phyloP scores from a whole-genome alignment of 2,329 filamentous ascomycete genomes.

The Fusarium tricinctum region DNA sequence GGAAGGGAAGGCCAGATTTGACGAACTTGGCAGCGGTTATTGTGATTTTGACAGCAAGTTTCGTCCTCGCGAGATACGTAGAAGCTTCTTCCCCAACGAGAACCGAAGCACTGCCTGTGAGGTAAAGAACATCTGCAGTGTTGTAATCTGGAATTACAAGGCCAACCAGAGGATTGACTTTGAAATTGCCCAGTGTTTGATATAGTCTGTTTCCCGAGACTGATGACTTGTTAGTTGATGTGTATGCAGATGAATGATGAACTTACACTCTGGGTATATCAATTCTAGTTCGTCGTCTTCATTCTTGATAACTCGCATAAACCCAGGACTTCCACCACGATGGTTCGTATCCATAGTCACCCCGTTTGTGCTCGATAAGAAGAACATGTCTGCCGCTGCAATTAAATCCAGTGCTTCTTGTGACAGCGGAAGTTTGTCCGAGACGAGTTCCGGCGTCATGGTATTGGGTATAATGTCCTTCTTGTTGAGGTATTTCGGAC shows the following conservation, averaged over 20 bases:
- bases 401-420: slow-evolving; percentile 71
- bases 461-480: slow-evolving; percentile 69
- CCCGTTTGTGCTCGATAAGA: slow-evolving; percentile 77
- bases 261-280: slow-evolving; percentile 80
- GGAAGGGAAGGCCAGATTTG: slow-evolving; percentile 74
- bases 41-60: slow-evolving; percentile 78
- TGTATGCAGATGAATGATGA: neutral
- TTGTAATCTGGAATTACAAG: slow-evolving; percentile 81
- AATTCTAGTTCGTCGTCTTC: slow-evolving; percentile 63
- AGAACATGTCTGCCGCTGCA: slow-evolving; percentile 78
- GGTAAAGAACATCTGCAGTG: slow-evolving; percentile 79
- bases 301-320: slow-evolving; percentile 77
- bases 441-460: slow-evolving; percentile 65
- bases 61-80: slow-evolving; percentile 74
- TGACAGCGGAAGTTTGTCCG: slow-evolving; percentile 61
- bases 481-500: slow-evolving; percentile 88
- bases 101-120: slow-evolving; percentile 77
- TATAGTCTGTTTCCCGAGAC: slow-evolving; percentile 86
- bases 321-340: slow-evolving; percentile 80
- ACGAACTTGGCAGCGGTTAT: slow-evolving; percentile 74
- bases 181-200: slow-evolving; percentile 84
- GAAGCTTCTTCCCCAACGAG: slow-evolving; percentile 75
- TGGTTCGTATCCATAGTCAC: slow-evolving; percentile 87
- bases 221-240: slow-evolving; percentile 39
- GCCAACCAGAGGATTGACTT: slow-evolving; percentile 75